These are phyloP conservation scores for Blastocrithidia nonstop DNA, from an alignment of 208 protist species.

Conservation along the genomic window DNA sequence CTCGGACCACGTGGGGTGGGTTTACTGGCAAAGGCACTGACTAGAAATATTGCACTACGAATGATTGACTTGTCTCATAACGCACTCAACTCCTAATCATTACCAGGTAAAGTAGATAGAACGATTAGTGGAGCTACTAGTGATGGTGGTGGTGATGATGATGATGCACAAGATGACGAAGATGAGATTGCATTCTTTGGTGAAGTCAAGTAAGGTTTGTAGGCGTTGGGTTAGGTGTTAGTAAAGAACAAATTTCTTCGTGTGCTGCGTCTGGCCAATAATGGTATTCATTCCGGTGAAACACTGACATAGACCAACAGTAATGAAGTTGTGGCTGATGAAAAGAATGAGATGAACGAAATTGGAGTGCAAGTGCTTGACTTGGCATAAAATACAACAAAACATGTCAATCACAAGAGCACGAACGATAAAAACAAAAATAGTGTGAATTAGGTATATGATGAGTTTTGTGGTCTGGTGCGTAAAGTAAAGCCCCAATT, in stretches of 20 bases:
- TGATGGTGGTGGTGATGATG: constrained; percentile 11
- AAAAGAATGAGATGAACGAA: constrained; percentile 13
- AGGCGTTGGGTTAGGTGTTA: constrained; percentile 70
- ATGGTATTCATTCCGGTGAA: constrained; percentile 68
- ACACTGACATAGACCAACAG: constrained; percentile 18
- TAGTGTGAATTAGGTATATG: background rate
- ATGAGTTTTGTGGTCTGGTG: constrained; percentile 8
- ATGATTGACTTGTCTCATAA: constrained; percentile 66
- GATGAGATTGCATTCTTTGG: constrained; percentile 73
- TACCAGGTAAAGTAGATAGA: background rate
- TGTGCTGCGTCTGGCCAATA: constrained; percentile 43
- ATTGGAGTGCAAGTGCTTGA: constrained; percentile 10
- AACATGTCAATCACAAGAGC: background rate
- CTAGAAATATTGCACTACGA: constrained; percentile 61
- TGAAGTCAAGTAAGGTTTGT: constrained; percentile 47
- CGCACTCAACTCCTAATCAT: constrained; percentile 13
- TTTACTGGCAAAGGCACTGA: constrained; percentile 72
- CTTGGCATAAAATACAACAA: background rate
- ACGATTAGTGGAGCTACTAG: background rate
- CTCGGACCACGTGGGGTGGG: constrained; percentile 64
- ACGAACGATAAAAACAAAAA: background rate
- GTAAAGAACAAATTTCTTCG: constrained; percentile 87
- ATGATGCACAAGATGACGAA: constrained; percentile 54
- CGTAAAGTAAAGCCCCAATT: background rate
- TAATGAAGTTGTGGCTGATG: constrained; percentile 15